phyloP scores from a whole-genome alignment of 768 basidiomycete genomes.

The Pilatotrama ljubarskyi region DNA sequence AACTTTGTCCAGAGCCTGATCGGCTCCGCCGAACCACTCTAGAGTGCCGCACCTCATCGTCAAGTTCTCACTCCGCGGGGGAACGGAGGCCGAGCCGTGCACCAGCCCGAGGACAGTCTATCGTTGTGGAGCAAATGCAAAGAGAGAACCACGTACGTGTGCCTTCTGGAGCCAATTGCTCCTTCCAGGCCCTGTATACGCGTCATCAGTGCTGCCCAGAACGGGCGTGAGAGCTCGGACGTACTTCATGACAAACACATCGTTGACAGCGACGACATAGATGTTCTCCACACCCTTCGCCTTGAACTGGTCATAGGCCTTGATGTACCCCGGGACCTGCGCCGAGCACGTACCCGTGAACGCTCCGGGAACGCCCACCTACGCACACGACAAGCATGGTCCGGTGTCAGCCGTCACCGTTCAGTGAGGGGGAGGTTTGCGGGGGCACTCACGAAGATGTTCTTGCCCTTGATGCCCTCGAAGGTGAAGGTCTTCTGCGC shows the following conservation, averaged over 20 bases:
- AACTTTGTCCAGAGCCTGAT: no score
- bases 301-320: slow-evolving; percentile 67
- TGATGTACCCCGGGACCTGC: slow-evolving; percentile 65
- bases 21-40: no score
- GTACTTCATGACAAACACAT: slow-evolving; percentile 64
- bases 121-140: no score
- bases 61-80: no score
- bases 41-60: no score
- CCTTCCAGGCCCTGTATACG: slow-evolving; percentile 75
- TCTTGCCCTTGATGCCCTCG: slow-evolving; percentile 53
- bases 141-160: slow-evolving; percentile 43
- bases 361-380: slow-evolving; percentile 78
- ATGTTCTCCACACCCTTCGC: slow-evolving; percentile 71
- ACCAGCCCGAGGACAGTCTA: no score
- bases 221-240: slow-evolving; percentile 12
- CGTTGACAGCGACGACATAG: slow-evolving; percentile 77
- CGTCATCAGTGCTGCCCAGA: not conserved
- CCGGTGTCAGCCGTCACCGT: not conserved
- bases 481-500: slow-evolving; percentile 45
- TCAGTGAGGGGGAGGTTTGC: not conserved
- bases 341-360: slow-evolving; percentile 73
- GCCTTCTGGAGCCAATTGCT: slow-evolving; percentile 54
- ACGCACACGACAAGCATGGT: not conserved
- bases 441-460: slow-evolving; percentile 53
- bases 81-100: no score